Conservation (phyloP, 495 filamentous ascomycete genomes). For the Penicillium simplicissimum region DNA sequence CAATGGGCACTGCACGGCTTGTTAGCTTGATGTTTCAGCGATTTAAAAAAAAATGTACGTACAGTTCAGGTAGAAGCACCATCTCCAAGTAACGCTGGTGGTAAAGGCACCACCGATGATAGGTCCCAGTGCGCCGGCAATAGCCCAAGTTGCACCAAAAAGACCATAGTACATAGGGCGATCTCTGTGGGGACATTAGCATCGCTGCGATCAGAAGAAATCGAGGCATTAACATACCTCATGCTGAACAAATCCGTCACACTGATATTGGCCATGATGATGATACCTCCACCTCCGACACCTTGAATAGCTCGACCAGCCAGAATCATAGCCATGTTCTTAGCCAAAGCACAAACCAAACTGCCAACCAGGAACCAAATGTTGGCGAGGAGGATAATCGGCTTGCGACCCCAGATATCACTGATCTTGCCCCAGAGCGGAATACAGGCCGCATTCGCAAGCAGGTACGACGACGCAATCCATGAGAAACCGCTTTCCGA, state of each 20-base stretch:
- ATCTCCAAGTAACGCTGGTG: slow-evolving; percentile 59
- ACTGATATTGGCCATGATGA: slow-evolving; percentile 77
- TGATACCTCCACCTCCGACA: slow-evolving; percentile 77
- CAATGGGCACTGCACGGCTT: slow-evolving; percentile 59
- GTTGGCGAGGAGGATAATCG: slow-evolving; percentile 71
- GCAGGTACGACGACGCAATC: slow-evolving; percentile 71
- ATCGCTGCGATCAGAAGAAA: background rate
- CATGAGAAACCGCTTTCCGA: slow-evolving; percentile 70
- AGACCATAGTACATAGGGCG: slow-evolving; percentile 64
- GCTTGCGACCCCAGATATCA: slow-evolving; percentile 87
- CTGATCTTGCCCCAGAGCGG: slow-evolving; percentile 82
- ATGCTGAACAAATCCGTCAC: slow-evolving; percentile 81
- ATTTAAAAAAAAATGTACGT: slow-evolving; percentile 18
- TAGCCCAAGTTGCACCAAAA: slow-evolving; percentile 71
- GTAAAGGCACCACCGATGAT: slow-evolving; percentile 78
- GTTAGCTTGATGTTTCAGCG: slow-evolving; percentile 17
- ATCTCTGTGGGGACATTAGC: slow-evolving; percentile 44
- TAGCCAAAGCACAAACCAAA: slow-evolving; percentile 67
- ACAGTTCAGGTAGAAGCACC: slow-evolving; percentile 68
- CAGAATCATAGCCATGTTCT: slow-evolving; percentile 72
- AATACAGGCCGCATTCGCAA: slow-evolving; percentile 67
- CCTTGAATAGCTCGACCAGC: slow-evolving; percentile 78
- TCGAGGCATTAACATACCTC: slow-evolving; percentile 37
- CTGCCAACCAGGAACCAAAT: slow-evolving; percentile 74
- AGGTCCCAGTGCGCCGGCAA: slow-evolving; percentile 72